Base-by-base conservation (phyloP, 176 grass and related monocot species). In the Triticum dicoccoides region DNA sequence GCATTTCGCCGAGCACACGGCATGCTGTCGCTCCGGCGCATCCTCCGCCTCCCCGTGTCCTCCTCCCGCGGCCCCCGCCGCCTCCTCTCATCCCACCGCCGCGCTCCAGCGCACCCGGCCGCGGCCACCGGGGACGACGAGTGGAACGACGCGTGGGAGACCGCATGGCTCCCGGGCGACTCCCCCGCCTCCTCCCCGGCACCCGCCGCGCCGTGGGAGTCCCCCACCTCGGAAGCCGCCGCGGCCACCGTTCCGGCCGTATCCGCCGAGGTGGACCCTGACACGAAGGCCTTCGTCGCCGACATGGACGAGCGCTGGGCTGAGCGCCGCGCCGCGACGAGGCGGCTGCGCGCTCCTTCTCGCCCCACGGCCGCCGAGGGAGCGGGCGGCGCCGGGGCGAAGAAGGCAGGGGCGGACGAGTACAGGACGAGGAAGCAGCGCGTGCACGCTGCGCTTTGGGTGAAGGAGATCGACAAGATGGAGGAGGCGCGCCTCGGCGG, bases 131-230 rank as follows among this genome's bases (percentile, higher is more conserved):
- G 92, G 0, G 73, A 95, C 51, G 93, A 96, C 76, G 93, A 98
- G 56, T 98, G 94, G 97, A 98, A 96, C 90, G 92, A 98, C 80
- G 92, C 97, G 25, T 98, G 97, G 97, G 97, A 98, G 88, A 94
- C 90, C 4, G 94, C 97, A 58, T 98, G 97, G 97, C 97, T 98
- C 33, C 93, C 94, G 6, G 91, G 95, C 65, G 93, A 93, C 73
- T 84, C 86, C 21, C 75, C 88, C 68, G 52, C 90, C 23, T 74
- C 71, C 51, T 87, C 90, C 72, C 80, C 93, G 24, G 89, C 90
- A 18, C 49, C 87, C 66, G 77, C 90, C 11, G 93, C 93, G 47
- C 93, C 90, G 12, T 95, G 93, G 93, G 93, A 95, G 59, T 88
- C 88, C 17, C 30, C 88, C n/a, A 51, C 80, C 61, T 21, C 82